Percentiles rank a stretch among this genome's conserved stretches.
These are phyloP conservation scores for Irineochytrium annulatum DNA, from an alignment of 192 early-diverging fungal genomes.

Conservation along the genomic window DNA sequence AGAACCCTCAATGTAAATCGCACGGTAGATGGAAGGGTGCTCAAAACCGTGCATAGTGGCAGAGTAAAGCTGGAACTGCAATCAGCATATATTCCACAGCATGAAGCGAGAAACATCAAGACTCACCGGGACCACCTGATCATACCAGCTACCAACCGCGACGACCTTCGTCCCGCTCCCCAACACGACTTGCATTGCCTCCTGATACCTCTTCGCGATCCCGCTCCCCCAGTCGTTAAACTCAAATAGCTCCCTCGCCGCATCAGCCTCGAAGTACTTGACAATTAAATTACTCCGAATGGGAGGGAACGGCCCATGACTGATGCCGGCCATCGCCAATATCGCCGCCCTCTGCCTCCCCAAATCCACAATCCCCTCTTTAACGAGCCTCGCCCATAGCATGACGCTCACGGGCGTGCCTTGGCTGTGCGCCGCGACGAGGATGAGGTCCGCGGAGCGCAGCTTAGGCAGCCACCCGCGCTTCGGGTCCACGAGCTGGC, in stretches of 20 bases:
- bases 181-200: constrained; percentile 65
- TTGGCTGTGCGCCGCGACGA: constrained; percentile 91
- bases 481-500: constrained; percentile 56
- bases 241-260: constrained; percentile 90
- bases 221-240: constrained; percentile 76
- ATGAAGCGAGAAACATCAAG: constrained; percentile 59
- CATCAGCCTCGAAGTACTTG: constrained; percentile 83
- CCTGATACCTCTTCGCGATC: constrained; percentile 67
- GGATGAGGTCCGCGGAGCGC: constrained; percentile 66
- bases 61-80: constrained; percentile 34
- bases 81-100: neutral
- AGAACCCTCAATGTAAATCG: constrained; percentile 82
- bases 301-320: constrained; percentile 81
- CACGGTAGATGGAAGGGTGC: constrained; percentile 68
- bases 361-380: constrained; percentile 60
- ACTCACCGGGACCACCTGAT: constrained; percentile 94
- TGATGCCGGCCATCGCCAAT: constrained; percentile 86
- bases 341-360: constrained; percentile 69
- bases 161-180: constrained; percentile 67
- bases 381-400: constrained; percentile 69
- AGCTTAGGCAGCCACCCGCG: constrained; percentile 24
- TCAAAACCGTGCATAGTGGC: constrained; percentile 46
- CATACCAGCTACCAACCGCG: constrained; percentile 84
- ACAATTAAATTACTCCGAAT: constrained; percentile 80
- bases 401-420: constrained; percentile 86